These are phyloP conservation scores for Talaromyces sp. DNA, from an alignment of 2,329 filamentous ascomycete species.

Conservation along the genomic window DNA sequence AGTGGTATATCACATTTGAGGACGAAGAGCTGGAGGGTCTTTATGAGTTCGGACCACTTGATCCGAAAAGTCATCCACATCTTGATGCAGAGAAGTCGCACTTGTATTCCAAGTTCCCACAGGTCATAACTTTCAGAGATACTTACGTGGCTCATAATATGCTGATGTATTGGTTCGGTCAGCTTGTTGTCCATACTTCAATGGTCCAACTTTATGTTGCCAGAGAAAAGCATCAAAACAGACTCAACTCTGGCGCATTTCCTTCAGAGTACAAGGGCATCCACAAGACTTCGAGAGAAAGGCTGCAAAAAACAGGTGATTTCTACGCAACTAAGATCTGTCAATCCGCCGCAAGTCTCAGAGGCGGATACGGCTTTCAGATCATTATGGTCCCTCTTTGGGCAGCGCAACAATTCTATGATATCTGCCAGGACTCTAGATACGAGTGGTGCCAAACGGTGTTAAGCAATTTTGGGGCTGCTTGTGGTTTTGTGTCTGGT, in stretches of 20 bases:
- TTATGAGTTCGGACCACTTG: constrained; percentile 9
- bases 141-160: constrained; percentile 17
- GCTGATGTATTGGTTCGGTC: constrained; percentile 16
- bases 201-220: constrained; percentile 6
- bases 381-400: constrained; percentile 17
- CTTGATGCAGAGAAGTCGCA: constrained; percentile 2
- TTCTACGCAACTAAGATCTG: constrained; percentile 18
- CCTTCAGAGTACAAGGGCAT: not conserved
- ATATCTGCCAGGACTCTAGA: not conserved
- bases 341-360: constrained; percentile 13
- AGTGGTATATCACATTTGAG: constrained; percentile 15
- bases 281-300: not conserved
- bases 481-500: constrained; percentile 10
- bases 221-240: constrained; percentile 1
- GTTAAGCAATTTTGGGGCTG: constrained; percentile 11
- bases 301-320: constrained; percentile 8
- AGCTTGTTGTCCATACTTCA: constrained; percentile 12
- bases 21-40: constrained; percentile 4
- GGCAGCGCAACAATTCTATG: constrained; percentile 14
- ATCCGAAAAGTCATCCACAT: constrained; percentile 8
- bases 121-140: constrained; percentile 14
- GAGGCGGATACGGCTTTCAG: constrained; percentile 16
- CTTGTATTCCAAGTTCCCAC: constrained; percentile 12
- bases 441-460: constrained; percentile 14
- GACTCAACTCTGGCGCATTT: not conserved